Base-by-base conservation (phyloP, 2,329 filamentous ascomycete species). In the Arthrinium phaeospermum region DNA sequence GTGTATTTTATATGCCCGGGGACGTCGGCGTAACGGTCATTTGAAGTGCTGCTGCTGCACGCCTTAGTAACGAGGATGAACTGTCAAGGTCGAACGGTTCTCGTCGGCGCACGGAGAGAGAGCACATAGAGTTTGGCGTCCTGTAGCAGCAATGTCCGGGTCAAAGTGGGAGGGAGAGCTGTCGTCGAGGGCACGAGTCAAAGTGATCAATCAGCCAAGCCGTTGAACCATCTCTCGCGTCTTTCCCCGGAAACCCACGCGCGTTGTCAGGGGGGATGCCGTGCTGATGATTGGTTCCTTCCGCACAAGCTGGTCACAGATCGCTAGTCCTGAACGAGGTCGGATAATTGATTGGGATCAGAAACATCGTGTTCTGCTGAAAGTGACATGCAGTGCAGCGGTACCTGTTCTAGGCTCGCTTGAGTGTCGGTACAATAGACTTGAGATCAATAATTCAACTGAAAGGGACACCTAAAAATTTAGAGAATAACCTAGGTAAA, bases 281-380 rank as follows among this genome's bases (percentile, higher is more conserved):
- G 27, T 51, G 47, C 46, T 22, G 5, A 37, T 61, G 53, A 61
- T 37, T 61, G 53, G 53, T 22, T 19, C 19, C 53, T 34, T 27
- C 30, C 30, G 53, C 53, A 61, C 53, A 61, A 61, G 53, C 53
- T 61, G 53, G 53, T 34, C 30, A 61, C 30, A 61, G 53, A 61
- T 61, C 53, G 53, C 53, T 61, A 64, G 30, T 64, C 34, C 19
- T 37, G 57, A 64, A 37, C 19, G 57, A 41, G 53, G 53, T 37
- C 30, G 53, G 53, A 13, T 37, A 22, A 22, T 37, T 61, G 53
- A n/a, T 61, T 13, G 53, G 34, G n/a, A 41, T 64, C 57, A 64
- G 30, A 64, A 19, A 64, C 57, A 64, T 64, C 30, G 53, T 61
- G 53, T 61, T 19, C 13, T 13, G 51, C 51, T 53, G 27, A 12